Evolutionary conservation across 163 green algal species (phyloP).

Genomic region (Chloromonas sp.): DNA sequence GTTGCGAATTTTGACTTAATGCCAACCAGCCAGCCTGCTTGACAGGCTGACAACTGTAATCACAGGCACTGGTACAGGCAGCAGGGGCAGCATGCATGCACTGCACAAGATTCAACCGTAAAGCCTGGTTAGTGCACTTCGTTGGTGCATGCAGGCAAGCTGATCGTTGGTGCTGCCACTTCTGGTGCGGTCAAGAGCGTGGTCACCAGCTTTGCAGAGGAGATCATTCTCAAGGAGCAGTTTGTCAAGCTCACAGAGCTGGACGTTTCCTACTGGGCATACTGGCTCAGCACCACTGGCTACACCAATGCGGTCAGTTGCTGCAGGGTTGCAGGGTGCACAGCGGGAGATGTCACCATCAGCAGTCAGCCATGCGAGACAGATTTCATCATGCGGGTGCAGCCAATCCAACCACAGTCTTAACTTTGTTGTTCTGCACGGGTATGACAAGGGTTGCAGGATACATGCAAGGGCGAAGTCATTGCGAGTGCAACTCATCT

Average conservation of each 20-base stretch:
- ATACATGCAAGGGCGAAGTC: no score
- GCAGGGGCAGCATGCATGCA: neutral
- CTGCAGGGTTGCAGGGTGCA: no score
- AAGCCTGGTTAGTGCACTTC: neutral
- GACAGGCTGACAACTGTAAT: neutral
- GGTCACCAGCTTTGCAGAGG: conserved; percentile 31
- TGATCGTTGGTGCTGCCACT: conserved; percentile 21
- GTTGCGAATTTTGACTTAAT: neutral
- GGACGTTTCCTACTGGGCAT: conserved; percentile 36
- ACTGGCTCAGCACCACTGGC: conserved; percentile 32
- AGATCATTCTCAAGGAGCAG: conserved; percentile 33
- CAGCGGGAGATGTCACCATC: no score
- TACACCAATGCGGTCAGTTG: conserved; percentile 16
- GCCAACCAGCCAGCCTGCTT: neutral
- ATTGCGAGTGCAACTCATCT: no score
- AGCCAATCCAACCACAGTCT: no score
- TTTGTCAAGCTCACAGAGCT: conserved; percentile 36
- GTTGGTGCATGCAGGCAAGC: conserved; percentile 19
- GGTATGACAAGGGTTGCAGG: no score
- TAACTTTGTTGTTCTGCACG: no score
- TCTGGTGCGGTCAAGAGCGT: conserved; percentile 28
- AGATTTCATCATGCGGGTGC: no score
- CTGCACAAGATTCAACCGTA: neutral
- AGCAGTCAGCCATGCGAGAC: no score
- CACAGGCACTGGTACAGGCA: neutral